Percentiles rank a stretch among this genome's conserved stretches.
Conservation (phyloP, 345 rosid genomes). For the Corchorus capsularis region DNA sequence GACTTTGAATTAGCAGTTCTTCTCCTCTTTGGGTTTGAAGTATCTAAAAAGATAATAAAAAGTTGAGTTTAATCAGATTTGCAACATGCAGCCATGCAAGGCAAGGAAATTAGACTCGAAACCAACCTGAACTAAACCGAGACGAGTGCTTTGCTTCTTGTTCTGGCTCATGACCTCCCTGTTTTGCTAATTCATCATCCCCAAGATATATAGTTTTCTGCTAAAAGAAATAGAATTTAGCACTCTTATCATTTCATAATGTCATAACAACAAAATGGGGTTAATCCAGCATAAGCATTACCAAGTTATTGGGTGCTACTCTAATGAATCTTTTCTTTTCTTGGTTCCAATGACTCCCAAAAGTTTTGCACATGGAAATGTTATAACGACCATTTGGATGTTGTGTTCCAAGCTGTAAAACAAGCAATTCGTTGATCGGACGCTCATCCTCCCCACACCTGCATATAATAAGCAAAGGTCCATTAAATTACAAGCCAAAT, state of each 20-base stretch:
- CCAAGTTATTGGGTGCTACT: constrained; percentile 34
- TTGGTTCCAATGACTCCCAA: constrained; percentile 51
- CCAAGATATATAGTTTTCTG: constrained; percentile 29
- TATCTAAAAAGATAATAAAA: constrained; percentile 34
- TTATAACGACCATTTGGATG: constrained; percentile 36
- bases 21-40: constrained; percentile 41
- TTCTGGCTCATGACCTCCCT: constrained; percentile 30
- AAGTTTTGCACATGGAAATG: constrained; percentile 42
- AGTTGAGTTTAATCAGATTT: neutral
- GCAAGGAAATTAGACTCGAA: neutral
- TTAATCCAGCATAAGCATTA: constrained; percentile 13
- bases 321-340: constrained; percentile 35
- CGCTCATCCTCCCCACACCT: constrained; percentile 82
- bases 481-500: neutral
- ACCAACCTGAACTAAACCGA: constrained; percentile 43
- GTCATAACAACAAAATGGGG: constrained; percentile 1
- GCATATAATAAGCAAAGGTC: constrained; percentile 1
- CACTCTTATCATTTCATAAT: neutral
- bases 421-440: constrained; percentile 63
- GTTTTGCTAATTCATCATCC: constrained; percentile 16
- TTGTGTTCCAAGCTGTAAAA: constrained; percentile 54
- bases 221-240: constrained; percentile 17
- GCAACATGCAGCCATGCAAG: neutral
- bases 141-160: constrained; percentile 34
- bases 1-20: constrained; percentile 30